These are phyloP conservation scores for Russula foetens DNA, from an alignment of 768 basidiomycete species.

Conservation along the genomic window DNA sequence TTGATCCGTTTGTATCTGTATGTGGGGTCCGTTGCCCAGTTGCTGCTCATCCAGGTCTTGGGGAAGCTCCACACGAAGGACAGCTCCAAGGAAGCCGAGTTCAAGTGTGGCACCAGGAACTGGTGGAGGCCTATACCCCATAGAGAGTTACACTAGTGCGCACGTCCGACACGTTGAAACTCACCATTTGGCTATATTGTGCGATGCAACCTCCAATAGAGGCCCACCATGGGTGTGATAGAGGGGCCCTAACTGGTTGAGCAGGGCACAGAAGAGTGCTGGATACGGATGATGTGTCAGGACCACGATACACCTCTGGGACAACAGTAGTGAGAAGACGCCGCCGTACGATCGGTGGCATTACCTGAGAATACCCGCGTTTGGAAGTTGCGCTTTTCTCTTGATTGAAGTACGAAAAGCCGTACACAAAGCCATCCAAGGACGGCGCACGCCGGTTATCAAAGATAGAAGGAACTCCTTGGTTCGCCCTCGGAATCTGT, in stretches of 20 bases:
- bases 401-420: slow-evolving; percentile 73
- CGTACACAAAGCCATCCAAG: slow-evolving; percentile 65
- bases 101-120: slow-evolving; percentile 58
- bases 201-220: slow-evolving; percentile 80
- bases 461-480: slow-evolving; percentile 14
- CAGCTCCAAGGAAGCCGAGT: slow-evolving; percentile 76
- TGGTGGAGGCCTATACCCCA: slow-evolving; percentile 69
- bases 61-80: slow-evolving; percentile 68
- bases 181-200: slow-evolving; percentile 81
- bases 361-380: slow-evolving; percentile 75
- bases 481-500: slow-evolving; percentile 16
- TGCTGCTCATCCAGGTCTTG: slow-evolving; percentile 65
- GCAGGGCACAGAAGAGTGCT: slow-evolving; percentile 61
- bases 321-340: slow-evolving; percentile 17
- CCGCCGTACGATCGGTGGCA: background rate
- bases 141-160: slow-evolving; percentile 16
- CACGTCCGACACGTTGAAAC: slow-evolving; percentile 17
- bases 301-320: slow-evolving; percentile 71
- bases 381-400: slow-evolving; percentile 53
- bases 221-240: slow-evolving; percentile 65
- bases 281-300: slow-evolving; percentile 76
- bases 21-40: slow-evolving; percentile 39
- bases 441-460: slow-evolving; percentile 31
- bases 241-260: slow-evolving; percentile 67
- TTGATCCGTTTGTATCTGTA: slow-evolving; percentile 11